A percentile compares a stretch with the other conserved stretches of the same genome.
phyloP scores from a whole-genome alignment of 2,329 filamentous ascomycete species.

The Stagonosporopsis vannaccii region DNA sequence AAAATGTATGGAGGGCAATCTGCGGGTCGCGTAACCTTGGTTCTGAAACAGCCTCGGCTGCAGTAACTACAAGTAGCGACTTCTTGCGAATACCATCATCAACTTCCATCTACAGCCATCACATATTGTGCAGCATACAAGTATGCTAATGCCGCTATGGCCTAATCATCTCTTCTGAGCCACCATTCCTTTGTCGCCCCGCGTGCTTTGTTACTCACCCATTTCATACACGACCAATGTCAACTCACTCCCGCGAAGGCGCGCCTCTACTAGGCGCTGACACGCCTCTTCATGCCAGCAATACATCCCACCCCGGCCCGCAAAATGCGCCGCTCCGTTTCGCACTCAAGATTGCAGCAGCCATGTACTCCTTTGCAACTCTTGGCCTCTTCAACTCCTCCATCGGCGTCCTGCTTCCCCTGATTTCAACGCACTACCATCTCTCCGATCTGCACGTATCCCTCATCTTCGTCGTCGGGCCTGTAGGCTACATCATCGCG shows the following conservation, averaged over 20 bases:
- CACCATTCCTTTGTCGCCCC: neutral
- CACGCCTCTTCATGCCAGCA: neutral
- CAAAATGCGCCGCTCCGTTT: neutral
- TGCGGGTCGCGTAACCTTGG: too few species aligned
- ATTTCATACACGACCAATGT: neutral
- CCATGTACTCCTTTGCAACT: constrained; percentile 65
- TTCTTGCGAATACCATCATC: constrained; percentile 12
- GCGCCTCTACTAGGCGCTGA: constrained; percentile 7
- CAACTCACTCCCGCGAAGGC: neutral
- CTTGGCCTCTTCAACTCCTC: constrained; percentile 54
- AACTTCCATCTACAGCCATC: neutral
- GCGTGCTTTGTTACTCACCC: neutral
- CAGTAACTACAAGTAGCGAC: constrained; percentile 16
- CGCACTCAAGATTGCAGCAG: constrained; percentile 55
- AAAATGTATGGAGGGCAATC: too few species aligned
- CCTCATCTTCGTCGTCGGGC: constrained; percentile 54
- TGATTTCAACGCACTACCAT: constrained; percentile 51
- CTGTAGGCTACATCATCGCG: constrained; percentile 55
- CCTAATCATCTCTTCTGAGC: neutral
- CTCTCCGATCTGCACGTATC: constrained; percentile 55
- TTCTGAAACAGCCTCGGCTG: constrained; percentile 16
- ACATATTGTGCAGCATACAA: neutral
- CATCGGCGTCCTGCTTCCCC: constrained; percentile 47
- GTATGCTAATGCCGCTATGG: neutral
- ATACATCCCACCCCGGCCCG: neutral